Base-by-base conservation (phyloP, 352 stramenopile genomes). In the Globisporangium emineosum region DNA sequence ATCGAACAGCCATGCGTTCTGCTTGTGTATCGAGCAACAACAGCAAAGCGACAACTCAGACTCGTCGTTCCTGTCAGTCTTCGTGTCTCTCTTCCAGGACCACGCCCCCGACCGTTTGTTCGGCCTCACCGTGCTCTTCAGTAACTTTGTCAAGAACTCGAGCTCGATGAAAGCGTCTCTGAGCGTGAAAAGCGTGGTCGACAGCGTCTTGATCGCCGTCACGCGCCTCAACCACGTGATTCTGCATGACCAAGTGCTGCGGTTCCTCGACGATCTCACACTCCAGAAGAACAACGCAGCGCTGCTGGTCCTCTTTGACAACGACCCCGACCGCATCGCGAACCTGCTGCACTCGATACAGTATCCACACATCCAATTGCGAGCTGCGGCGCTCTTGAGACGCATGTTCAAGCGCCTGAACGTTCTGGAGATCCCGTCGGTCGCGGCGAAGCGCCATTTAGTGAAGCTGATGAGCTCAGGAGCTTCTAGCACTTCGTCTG, bases 371-470 rank as follows among this genome's bases (percentile, higher is more conserved):
- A 60, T 86, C 1, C 66, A 88, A 52, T 19, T 75, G 5, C 64
- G 67, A 5, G 70, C 76, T 0, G 60, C 72, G 13, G 80, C 67
- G 3, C 53, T 91, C 0, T 62, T 89, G 10, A 72, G 83, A 19
- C 65, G 83, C 19, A 27, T 91, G 19, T 90, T 88, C 66, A 91
- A 90, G 58, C 67, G 67, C 10, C 57, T 86, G 15, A 88, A 90
- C 32, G 54, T 57, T 1, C 10, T 23, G 4, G 70, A 77, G 9
- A 73, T 78, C 12, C 83, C 80, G 2, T 83, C 73, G 15, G 56
- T 64, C 45, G 66, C 70, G 19, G 63, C 79, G n/a, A 71, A 77
- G 27, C 77, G 80, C 9, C 77, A 89, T 35, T 60, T 90, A 1
- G 72, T 63, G 0, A 81, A 76, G 12, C 63, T 90, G 13, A 15